Evolutionary conservation across 129 eudicot species (phyloP).

Genomic region (Centella asiatica): DNA sequence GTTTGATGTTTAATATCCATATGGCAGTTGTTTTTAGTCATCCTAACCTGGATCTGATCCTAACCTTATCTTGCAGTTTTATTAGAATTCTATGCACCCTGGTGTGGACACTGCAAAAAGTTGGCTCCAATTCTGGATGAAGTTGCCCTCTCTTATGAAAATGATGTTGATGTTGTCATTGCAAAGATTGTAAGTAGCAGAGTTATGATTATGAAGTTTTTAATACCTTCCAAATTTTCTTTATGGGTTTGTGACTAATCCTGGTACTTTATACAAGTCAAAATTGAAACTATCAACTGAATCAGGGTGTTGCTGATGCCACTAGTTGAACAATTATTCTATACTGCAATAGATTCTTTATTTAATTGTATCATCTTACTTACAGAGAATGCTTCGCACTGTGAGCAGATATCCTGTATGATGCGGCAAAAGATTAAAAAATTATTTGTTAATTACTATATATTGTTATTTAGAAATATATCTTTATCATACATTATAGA

Average conservation of each 20-base stretch:
- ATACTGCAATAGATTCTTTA: background rate
- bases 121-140: conserved; percentile 89
- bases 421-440: no score
- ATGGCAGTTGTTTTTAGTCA: no score
- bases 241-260: background rate
- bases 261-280: background rate
- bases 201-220: background rate
- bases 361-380: no score
- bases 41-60: background rate
- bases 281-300: background rate
- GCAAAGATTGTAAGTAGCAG: conserved; percentile 71
- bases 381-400: no score
- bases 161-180: conserved; percentile 54
- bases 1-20: no score
- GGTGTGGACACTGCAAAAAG: conserved; percentile 96
- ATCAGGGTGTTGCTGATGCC: background rate
- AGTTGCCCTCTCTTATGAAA: conserved; percentile 63
- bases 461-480: no score
- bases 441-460: no score
- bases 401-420: no score
- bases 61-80: conserved; percentile 38
- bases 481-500: no score
- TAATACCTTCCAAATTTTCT: background rate
- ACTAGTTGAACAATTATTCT: no score
- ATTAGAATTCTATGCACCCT: conserved; percentile 84